A percentile compares a stretch with the other conserved stretches of the same genome.
These are phyloP conservation scores for Podaxis sp. DNA, from an alignment of 768 basidiomycete genomes.

Conservation along the genomic window DNA sequence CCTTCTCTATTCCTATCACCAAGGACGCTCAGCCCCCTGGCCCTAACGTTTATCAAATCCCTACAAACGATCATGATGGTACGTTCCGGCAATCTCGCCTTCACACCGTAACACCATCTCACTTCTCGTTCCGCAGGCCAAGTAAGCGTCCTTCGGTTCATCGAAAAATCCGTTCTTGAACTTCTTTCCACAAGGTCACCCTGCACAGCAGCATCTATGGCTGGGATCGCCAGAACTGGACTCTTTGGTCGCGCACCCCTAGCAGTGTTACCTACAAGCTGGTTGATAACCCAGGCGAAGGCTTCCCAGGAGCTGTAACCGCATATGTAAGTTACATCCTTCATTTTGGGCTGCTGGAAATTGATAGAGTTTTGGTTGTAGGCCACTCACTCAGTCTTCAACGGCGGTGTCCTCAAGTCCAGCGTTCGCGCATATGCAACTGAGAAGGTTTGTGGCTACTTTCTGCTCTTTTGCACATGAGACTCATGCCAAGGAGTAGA, in stretches of 20 bases:
- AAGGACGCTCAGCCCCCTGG: slow-evolving; percentile 40
- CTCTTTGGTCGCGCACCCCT: slow-evolving; percentile 35
- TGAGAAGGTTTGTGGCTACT: slow-evolving; percentile 29
- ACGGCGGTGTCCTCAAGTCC: slow-evolving; percentile 42
- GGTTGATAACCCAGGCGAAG: slow-evolving; percentile 50
- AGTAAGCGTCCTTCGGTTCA: slow-evolving; percentile 11
- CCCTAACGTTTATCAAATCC: slow-evolving; percentile 47
- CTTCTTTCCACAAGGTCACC: slow-evolving; percentile 35
- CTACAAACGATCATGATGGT: slow-evolving; percentile 51
- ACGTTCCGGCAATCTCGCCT: slow-evolving; percentile 8
- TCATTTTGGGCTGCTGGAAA: not conserved
- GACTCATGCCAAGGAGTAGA: slow-evolving; percentile 24
- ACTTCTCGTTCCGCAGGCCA: slow-evolving; percentile 17
- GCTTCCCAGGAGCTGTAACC: slow-evolving; percentile 50
- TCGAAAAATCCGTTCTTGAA: not conserved
- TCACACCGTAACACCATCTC: not conserved
- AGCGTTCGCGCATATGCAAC: slow-evolving; percentile 45
- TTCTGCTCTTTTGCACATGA: too few relatives aligned
- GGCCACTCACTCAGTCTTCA: slow-evolving; percentile 46
- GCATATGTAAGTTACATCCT: slow-evolving; percentile 31
- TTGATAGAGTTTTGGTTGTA: slow-evolving; percentile 17
- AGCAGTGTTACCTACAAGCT: slow-evolving; percentile 54
- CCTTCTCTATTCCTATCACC: slow-evolving; percentile 52
- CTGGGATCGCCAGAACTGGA: slow-evolving; percentile 61
- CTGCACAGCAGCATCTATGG: slow-evolving; percentile 56